Percentiles rank a stretch among this genome's conserved stretches.
Conservation (phyloP, 352 stramenopile species). For the Phytophthora palmivora region DNA sequence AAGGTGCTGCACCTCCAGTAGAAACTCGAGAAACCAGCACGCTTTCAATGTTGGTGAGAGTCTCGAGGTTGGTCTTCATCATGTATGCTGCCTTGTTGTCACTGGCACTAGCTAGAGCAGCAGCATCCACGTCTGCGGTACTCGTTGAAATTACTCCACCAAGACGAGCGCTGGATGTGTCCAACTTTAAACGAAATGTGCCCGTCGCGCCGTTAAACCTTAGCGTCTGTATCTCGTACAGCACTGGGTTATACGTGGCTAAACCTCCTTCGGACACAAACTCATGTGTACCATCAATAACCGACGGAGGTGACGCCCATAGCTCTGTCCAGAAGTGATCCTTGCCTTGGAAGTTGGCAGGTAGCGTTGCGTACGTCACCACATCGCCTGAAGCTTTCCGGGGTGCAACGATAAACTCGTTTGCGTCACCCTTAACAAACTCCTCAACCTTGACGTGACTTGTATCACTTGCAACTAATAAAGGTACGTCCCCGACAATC, state of each 20-base stretch:
- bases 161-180: slow-evolving; percentile 68
- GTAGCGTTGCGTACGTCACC: slow-evolving; percentile 87
- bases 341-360: slow-evolving; percentile 84
- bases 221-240: slow-evolving; percentile 93
- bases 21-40: slow-evolving; percentile 77
- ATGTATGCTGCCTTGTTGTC: slow-evolving; percentile 68
- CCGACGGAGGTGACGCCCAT: slow-evolving; percentile 80
- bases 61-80: slow-evolving; percentile 87
- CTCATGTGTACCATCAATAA: slow-evolving; percentile 89
- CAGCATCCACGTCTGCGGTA: slow-evolving; percentile 53
- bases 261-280: slow-evolving; percentile 93
- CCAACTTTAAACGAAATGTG: slow-evolving; percentile 76
- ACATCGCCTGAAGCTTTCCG: slow-evolving; percentile 92
- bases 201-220: slow-evolving; percentile 67
- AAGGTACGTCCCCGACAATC: slow-evolving; percentile 80
- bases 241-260: slow-evolving; percentile 90
- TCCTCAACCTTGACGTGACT: slow-evolving; percentile 76
- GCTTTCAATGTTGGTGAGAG: slow-evolving; percentile 82
- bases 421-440: slow-evolving; percentile 94
- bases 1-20: slow-evolving; percentile 38
- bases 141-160: slow-evolving; percentile 55
- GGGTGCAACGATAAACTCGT: slow-evolving; percentile 96
- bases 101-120: slow-evolving; percentile 38
- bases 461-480: slow-evolving; percentile 62
- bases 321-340: slow-evolving; percentile 97